Evolutionary conservation across 1,284 basidiomycete species (phyloP), one percentile per base, ranked within the genome.

Genomic region (Austropuccinia psidii): DNA sequence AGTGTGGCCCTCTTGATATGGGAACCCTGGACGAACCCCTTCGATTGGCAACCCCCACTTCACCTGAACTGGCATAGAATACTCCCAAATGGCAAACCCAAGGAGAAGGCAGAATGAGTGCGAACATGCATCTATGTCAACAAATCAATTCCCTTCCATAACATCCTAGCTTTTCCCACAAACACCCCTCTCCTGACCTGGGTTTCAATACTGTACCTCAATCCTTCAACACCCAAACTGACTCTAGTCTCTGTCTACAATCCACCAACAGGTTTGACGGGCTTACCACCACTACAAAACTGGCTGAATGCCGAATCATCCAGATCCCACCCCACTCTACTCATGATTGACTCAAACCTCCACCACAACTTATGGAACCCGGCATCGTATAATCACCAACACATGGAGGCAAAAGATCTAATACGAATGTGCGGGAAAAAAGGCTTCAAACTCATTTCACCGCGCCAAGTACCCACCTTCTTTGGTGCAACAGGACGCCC

Each of bases 341-440:
- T 68, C 5, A 31, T 57, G 24, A 45, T 57, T 9, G 52, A 68
- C 29, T 54, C 66, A 6, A 68, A 68, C 27, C 27, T 68, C 39
- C 66, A 68, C 19, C 66, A 68, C 19, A 9, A 33, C 0, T 1
- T n/a, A 7, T 50, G 52, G 66, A 68, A 68, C 27, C 66, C 49
- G 3, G 50, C 66, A 1, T 19, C 24, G 3, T 68, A 68, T 33
- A 6, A 29, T 15, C 50, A 41, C 39, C 54, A 49, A 1, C 50
- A 68, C 31, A 3, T 52, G 1, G 33, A 17, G 4, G 15, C 65
- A n/a, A 52, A 55, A 13, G 35, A 52, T n/a, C 35, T 67, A 13
- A 55, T 67, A 2, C 9, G 13, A 8, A n/a, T 67, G 0, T 55
- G 31, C 2, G 45, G 65, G 11, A 27, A 7, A 17, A 67, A 41